Evolutionary conservation across 208 protist genomes (phyloP).

Genomic region (Trypanosoma mega): DNA sequence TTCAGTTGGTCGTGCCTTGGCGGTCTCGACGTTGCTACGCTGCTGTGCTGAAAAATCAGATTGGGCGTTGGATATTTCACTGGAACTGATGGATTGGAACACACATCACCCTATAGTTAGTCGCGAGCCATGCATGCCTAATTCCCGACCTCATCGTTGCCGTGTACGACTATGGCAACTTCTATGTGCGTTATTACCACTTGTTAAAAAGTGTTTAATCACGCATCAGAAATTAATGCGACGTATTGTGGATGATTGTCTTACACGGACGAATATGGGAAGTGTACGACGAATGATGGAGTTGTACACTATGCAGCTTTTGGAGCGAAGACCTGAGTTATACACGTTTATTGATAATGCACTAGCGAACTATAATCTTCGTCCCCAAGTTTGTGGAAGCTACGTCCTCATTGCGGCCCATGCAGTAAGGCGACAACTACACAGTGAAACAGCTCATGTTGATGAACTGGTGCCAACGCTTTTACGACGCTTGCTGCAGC

Average conservation of each 20-base stretch:
- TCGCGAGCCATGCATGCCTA: slow-evolving; percentile 88
- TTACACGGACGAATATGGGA: slow-evolving; percentile 83
- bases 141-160: slow-evolving; percentile 80
- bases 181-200: slow-evolving; percentile 66
- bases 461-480: slow-evolving; percentile 40
- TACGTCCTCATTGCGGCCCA: slow-evolving; percentile 76
- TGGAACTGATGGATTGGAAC: slow-evolving; percentile 75
- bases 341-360: slow-evolving; percentile 51
- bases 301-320: slow-evolving; percentile 68
- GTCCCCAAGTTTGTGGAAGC: slow-evolving; percentile 82
- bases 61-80: slow-evolving; percentile 33
- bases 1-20: slow-evolving; percentile 64
- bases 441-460: slow-evolving; percentile 21
- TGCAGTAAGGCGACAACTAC: slow-evolving; percentile 48
- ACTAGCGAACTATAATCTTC: slow-evolving; percentile 55
- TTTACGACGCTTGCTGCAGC: slow-evolving; percentile 77
- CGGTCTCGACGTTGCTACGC: slow-evolving; percentile 64
- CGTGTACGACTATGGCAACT: slow-evolving; percentile 90
- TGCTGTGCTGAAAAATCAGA: slow-evolving; percentile 42
- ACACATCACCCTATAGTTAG: slow-evolving; percentile 43
- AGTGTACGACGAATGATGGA: slow-evolving; percentile 90
- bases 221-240: slow-evolving; percentile 41
- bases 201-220: slow-evolving; percentile 24
- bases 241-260: slow-evolving; percentile 39
- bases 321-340: slow-evolving; percentile 55